Percentiles rank a stretch among this genome's conserved stretches.
Evolutionary conservation across 768 basidiomycete species (phyloP).

Genomic region (Rhodocollybia butyracea): DNA sequence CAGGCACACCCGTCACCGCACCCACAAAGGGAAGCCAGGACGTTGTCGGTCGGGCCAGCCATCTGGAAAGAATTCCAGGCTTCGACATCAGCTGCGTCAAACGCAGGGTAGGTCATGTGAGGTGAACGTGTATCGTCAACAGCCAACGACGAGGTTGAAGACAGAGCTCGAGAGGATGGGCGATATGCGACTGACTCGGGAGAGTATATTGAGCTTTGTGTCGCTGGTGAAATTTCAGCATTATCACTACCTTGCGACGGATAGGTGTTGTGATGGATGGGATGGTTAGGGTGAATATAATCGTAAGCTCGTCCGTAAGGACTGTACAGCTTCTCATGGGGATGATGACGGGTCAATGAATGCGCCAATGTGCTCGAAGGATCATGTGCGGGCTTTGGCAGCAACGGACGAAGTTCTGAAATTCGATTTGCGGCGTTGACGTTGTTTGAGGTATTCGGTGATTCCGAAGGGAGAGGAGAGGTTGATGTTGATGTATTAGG

Average conservation of each 20-base stretch:
- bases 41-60: neutral
- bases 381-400: slow-evolving; percentile 59
- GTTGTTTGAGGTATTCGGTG: slow-evolving; percentile 21
- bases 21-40: slow-evolving; percentile 26
- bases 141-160: neutral
- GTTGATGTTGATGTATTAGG: slow-evolving; percentile 9
- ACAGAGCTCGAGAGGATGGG: neutral
- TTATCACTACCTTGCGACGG: slow-evolving; percentile 6
- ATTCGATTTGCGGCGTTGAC: slow-evolving; percentile 58
- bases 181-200: neutral
- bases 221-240: neutral
- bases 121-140: neutral
- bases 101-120: neutral
- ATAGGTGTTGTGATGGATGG: slow-evolving; percentile 18
- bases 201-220: neutral
- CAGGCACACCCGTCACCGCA: slow-evolving; percentile 44
- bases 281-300: slow-evolving; percentile 26
- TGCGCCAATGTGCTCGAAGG: slow-evolving; percentile 43
- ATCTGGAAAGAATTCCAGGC: slow-evolving; percentile 2
- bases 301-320: slow-evolving; percentile 72
- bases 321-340: slow-evolving; percentile 54
- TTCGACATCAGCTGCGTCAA: neutral
- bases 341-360: slow-evolving; percentile 37
- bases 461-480: slow-evolving; percentile 9
- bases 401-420: slow-evolving; percentile 64